phyloP scores from a whole-genome alignment of 164 flowering plant species.

The Malania oleifera region DNA sequence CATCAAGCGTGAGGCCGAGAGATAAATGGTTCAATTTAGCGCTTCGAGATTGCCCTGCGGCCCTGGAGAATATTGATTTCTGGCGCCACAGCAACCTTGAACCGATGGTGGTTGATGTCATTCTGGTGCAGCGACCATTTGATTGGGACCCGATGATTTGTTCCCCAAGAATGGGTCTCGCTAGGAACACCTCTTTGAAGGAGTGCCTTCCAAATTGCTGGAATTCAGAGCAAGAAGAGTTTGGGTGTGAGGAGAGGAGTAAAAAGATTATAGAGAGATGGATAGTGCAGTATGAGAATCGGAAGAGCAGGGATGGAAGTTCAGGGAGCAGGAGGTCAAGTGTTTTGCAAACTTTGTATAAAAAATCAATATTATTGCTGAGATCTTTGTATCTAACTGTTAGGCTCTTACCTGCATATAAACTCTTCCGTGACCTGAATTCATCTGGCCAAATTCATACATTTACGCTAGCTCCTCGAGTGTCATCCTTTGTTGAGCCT shows the following conservation, averaged over 20 bases:
- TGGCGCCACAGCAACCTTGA: slow-evolving; percentile 75
- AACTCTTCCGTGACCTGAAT: slow-evolving; percentile 60
- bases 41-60: slow-evolving; percentile 76
- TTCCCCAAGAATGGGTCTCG: slow-evolving; percentile 35
- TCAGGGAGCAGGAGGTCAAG: slow-evolving; percentile 45
- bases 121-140: slow-evolving; percentile 45
- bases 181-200: slow-evolving; percentile 33
- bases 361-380: slow-evolving; percentile 61
- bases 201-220: slow-evolving; percentile 31
- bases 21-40: slow-evolving; percentile 94
- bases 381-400: slow-evolving; percentile 74
- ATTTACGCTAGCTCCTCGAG: slow-evolving; percentile 55
- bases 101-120: slow-evolving; percentile 76
- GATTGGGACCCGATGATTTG: slow-evolving; percentile 31
- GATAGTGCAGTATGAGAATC: slow-evolving; percentile 75
- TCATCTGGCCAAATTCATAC: slow-evolving; percentile 56
- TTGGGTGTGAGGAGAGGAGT: slow-evolving; percentile 29
- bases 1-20: slow-evolving; percentile 67
- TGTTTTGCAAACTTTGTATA: slow-evolving; percentile 45
- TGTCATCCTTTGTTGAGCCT: slow-evolving; percentile 69
- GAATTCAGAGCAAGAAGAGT: slow-evolving; percentile 49
- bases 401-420: slow-evolving; percentile 86
- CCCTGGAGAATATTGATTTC: slow-evolving; percentile 68
- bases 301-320: slow-evolving; percentile 36
- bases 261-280: slow-evolving; percentile 90